Percentiles rank a stretch among this genome's conserved stretches.
Conservation (phyloP, 2,329 filamentous ascomycete species). For the Juglanconis juglandina region DNA sequence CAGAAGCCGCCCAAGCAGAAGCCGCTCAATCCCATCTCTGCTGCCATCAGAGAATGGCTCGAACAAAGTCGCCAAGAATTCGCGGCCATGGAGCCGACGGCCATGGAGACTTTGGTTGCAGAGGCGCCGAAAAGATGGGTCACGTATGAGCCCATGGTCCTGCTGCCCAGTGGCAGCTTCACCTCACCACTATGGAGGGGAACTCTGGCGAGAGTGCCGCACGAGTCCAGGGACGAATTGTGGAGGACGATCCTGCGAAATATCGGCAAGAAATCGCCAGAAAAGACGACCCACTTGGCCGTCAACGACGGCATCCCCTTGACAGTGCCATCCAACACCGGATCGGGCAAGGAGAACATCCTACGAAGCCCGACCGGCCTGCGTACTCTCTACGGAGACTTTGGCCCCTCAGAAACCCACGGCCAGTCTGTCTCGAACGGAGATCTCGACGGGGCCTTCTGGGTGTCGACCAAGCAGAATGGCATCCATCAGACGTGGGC, state of each 20-base stretch:
- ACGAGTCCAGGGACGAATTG: slow-evolving; percentile 31
- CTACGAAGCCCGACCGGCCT: slow-evolving; percentile 71
- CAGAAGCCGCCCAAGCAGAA: neutral
- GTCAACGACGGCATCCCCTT: slow-evolving; percentile 61
- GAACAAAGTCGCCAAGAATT: neutral
- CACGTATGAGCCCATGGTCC: slow-evolving; percentile 58
- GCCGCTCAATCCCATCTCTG: slow-evolving; percentile 32
- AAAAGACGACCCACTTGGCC: slow-evolving; percentile 53
- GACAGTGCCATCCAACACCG: slow-evolving; percentile 23
- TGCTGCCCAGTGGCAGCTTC: slow-evolving; percentile 60
- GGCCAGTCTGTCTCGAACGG: slow-evolving; percentile 26
- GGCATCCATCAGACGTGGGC: slow-evolving; percentile 83
- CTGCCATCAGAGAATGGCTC: slow-evolving; percentile 35
- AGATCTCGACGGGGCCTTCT: slow-evolving; percentile 69
- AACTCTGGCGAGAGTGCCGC: slow-evolving; percentile 29
- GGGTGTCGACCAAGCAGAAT: slow-evolving; percentile 76
- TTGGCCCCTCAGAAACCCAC: slow-evolving; percentile 51
- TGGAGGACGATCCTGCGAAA: slow-evolving; percentile 48
- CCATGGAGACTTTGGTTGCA: slow-evolving; percentile 30
- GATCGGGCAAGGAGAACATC: slow-evolving; percentile 53
- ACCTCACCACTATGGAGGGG: slow-evolving; percentile 36
- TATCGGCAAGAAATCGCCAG: slow-evolving; percentile 41
- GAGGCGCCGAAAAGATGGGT: slow-evolving; percentile 56
- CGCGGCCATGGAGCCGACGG: slow-evolving; percentile 1
- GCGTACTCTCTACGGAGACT: slow-evolving; percentile 68